Evolutionary conservation across 345 rosid species (phyloP), one percentile per base, ranked within the genome.

Genomic region (Lagerstroemia speciosa): DNA sequence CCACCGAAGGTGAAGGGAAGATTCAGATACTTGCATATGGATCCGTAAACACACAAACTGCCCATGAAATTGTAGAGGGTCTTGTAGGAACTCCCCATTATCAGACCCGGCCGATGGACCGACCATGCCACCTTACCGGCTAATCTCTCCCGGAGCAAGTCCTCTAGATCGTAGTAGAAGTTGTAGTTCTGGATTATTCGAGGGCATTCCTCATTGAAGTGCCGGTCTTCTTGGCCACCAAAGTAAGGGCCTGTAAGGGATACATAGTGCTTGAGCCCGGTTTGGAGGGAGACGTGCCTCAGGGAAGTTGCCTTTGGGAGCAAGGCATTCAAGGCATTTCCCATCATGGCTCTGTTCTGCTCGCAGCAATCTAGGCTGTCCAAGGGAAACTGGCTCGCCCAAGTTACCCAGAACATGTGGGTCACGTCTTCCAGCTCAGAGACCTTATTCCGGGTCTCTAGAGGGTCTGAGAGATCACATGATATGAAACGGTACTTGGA

Each of bases 1-100:
- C 98, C 98, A 11, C 97, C 98, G 77, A 93, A 93, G 66, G 85
- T 85, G 72, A 93, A 93, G 43, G 96, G 89, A 11, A 86, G 86
- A n/a, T 80, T 83, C 60, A 87, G 53, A 74, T 84, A 72, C 66
- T 79, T 85, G 70, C 98, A 90, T 14, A 89, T 78, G 0, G 89
- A 72, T 20, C 85, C 98, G 66, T 90, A 90, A 29, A 89, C 93
- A 60, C 92, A 82, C 69, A 93, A 75, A 74, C 89, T 77, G 11
- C 98, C 97, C 80, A 90, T 78, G 65, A 89, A 84, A 55, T 93
- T 93, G 43, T 84, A 93, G 36, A 79, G 41, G 37, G 90, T 85
- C 73, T 84, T 84, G 8, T 66, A 34, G 4, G 98, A 93, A 70
- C 81, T 76, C n/a, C 98, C 97, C 72, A 78, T 78, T 8, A 93